Evolutionary conservation across 805 yeast genomes (phyloP), one percentile per base, ranked within the genome.

Genomic region (Maudiozyma serrabonitensis): DNA sequence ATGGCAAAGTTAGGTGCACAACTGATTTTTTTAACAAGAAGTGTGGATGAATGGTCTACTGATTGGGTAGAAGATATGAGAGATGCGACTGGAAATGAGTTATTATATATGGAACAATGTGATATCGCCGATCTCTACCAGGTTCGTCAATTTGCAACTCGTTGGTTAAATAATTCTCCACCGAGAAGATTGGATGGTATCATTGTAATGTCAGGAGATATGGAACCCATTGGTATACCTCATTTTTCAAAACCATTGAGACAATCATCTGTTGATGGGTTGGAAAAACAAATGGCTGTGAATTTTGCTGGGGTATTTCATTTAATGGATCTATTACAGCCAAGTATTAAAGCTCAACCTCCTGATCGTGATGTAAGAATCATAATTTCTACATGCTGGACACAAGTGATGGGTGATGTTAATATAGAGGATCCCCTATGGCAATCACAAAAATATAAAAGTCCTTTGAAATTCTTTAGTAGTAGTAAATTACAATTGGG

Each of bases 281-380:
- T 89, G 11, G 99, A 93, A 65, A 64, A 76, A 40, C 98, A 93
- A 63, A 76, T 84, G 52, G 95, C 88, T 2, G 74, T 84, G 35
- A 93, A 91, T 67, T 93, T 84, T 61, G 75, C 82, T 37, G 85
- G 84, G 7, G 90, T 88, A 58, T 87, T 70, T 66, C 97, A 90
- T 66, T 71, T 93, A 25, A 71, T 93, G 49, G 84, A 87, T 2
- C 69, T 93, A 28, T 63, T 93, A 47, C 78, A 81, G n/a, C 98
- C 98, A 0, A 78, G 93, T 9, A 71, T 93, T 48, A 80, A 85
- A 54, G 82, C 81, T 1, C 99, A 93, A 69, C 95, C 97, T 2
- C 87, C 96, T 0, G 98, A 90, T 66, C 75, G 99, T 55, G 98
- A 90, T 60, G 96, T 93, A 2, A 72, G 97, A 43, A 78, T 93